These are phyloP conservation scores for Carex parvula DNA, from an alignment of 176 grass and related monocot species.

Conservation along the genomic window DNA sequence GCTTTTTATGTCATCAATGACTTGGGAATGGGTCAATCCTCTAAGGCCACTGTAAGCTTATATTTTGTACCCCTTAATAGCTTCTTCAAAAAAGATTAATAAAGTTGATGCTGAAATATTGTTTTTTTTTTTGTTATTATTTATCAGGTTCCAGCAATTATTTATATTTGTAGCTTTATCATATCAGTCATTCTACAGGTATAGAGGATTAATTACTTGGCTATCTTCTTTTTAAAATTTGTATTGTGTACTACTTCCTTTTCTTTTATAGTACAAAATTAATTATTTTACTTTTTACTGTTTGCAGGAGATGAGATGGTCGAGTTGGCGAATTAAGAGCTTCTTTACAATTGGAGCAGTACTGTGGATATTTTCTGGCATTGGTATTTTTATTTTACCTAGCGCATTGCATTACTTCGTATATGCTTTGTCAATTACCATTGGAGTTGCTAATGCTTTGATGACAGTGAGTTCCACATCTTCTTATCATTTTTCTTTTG, in stretches of 20 bases:
- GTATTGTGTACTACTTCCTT: background rate
- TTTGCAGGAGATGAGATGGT: slow-evolving; percentile 92
- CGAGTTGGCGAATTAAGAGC: slow-evolving; percentile 66
- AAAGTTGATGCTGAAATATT: slow-evolving; percentile 23
- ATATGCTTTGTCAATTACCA: slow-evolving; percentile 66
- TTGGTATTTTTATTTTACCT: slow-evolving; percentile 74
- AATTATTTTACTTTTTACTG: background rate
- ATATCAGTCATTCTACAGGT: slow-evolving; percentile 89
- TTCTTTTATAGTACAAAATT: slow-evolving; percentile 6
- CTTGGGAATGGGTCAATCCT: slow-evolving; percentile 72
- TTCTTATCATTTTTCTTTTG: background rate
- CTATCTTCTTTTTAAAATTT: background rate
- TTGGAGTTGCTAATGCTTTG: slow-evolving; percentile 90
- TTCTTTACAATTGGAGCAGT: slow-evolving; percentile 79
- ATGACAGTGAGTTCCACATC: slow-evolving; percentile 67
- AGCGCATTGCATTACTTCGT: slow-evolving; percentile 62
- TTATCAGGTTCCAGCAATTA: slow-evolving; percentile 90
- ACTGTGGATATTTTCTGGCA: slow-evolving; percentile 93
- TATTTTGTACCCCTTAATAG: background rate
- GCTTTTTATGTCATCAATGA: slow-evolving; percentile 93
- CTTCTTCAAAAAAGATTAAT: background rate
- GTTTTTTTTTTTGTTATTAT: slow-evolving; percentile 24
- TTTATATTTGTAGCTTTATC: slow-evolving; percentile 87
- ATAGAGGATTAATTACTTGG: background rate
- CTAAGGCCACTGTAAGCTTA: slow-evolving; percentile 70